phyloP scores from a whole-genome alignment of 2,329 filamentous ascomycete species.

The Ilyonectria robusta region DNA sequence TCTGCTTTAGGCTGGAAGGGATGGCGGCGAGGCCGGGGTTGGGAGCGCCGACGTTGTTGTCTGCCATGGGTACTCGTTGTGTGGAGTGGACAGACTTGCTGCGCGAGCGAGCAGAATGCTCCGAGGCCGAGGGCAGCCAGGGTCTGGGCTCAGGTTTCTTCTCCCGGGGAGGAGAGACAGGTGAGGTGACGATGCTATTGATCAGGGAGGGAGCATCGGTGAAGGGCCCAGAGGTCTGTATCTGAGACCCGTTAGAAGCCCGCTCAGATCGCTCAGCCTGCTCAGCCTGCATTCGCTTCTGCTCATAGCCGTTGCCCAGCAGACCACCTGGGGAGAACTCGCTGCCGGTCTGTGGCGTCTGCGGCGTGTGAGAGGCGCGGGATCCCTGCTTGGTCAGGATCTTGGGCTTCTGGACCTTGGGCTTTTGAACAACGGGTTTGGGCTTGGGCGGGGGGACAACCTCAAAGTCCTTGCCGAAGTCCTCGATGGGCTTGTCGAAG shows the following conservation, averaged over 20 bases:
- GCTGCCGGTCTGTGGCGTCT: slow-evolving; percentile 45
- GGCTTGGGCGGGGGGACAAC: slow-evolving; percentile 38
- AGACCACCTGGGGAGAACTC: slow-evolving; percentile 68
- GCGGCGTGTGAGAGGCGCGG: slow-evolving; percentile 31
- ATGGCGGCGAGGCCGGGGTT: neutral
- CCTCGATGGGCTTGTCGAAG: slow-evolving; percentile 68
- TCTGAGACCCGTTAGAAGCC: slow-evolving; percentile 47
- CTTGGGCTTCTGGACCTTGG: slow-evolving; percentile 28
- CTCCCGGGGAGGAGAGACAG: slow-evolving; percentile 40
- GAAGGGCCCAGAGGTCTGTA: slow-evolving; percentile 59
- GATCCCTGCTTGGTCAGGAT: slow-evolving; percentile 50
- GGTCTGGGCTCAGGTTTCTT: slow-evolving; percentile 49
- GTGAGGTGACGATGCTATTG: slow-evolving; percentile 55
- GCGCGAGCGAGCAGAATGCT: slow-evolving; percentile 55
- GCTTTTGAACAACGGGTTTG: slow-evolving; percentile 12
- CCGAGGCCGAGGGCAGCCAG: slow-evolving; percentile 56
- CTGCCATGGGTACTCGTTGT: slow-evolving; percentile 45
- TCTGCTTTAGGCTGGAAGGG: slow-evolving; percentile 36
- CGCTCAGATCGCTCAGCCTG: slow-evolving; percentile 37
- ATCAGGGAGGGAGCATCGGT: slow-evolving; percentile 71
- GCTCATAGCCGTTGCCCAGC: slow-evolving; percentile 62
- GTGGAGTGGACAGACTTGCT: slow-evolving; percentile 43
- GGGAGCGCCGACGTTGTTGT: slow-evolving; percentile 29
- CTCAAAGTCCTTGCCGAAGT: slow-evolving; percentile 63
- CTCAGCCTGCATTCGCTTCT: slow-evolving; percentile 60